Conservation (phyloP, 1,284 basidiomycete species). For the Peniophora sp. region DNA sequence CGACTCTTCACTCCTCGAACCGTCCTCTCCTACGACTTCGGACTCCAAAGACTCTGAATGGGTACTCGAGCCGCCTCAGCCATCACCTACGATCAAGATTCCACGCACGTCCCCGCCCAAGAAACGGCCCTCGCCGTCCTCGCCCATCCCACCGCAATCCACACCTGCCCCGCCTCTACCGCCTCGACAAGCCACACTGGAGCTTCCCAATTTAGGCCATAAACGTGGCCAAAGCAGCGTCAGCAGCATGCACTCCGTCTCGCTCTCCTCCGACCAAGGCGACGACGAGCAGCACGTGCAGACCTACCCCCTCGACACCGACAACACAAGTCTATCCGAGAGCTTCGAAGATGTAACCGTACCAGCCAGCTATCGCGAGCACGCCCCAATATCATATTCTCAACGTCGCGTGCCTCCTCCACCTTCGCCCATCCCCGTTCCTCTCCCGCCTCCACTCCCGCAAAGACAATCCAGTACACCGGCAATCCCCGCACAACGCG, state of each 20-base stretch:
- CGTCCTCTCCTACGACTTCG: constrained; percentile 10
- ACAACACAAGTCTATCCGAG: constrained; percentile 53
- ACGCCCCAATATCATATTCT: constrained; percentile 3
- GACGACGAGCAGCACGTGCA: constrained; percentile 37
- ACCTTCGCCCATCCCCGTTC: background rate
- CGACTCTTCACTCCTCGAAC: background rate
- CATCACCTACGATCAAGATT: background rate
- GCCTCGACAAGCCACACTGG: constrained; percentile 37
- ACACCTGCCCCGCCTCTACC: too few species aligned
- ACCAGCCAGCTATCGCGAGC: constrained; percentile 8
- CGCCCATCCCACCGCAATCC: too few species aligned
- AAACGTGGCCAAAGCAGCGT: constrained; percentile 63
- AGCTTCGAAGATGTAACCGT: constrained; percentile 65
- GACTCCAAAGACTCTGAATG: too few species aligned
- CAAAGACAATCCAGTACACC: constrained; percentile 17
- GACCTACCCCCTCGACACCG: constrained; percentile 42
- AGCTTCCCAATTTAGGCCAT: constrained; percentile 12
- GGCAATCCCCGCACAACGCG: constrained; percentile 47
- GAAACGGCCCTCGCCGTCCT: too few species aligned
- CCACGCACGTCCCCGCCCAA: too few species aligned
- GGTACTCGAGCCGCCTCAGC: too few species aligned
- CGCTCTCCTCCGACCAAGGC: constrained; percentile 61
- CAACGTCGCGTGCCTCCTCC: constrained; percentile 1
- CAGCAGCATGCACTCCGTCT: constrained; percentile 76
- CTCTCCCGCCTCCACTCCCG: constrained; percentile 15